Evolutionary conservation across 2,329 filamentous ascomycete genomes (phyloP).

Genomic region (Talaromyces sp.): DNA sequence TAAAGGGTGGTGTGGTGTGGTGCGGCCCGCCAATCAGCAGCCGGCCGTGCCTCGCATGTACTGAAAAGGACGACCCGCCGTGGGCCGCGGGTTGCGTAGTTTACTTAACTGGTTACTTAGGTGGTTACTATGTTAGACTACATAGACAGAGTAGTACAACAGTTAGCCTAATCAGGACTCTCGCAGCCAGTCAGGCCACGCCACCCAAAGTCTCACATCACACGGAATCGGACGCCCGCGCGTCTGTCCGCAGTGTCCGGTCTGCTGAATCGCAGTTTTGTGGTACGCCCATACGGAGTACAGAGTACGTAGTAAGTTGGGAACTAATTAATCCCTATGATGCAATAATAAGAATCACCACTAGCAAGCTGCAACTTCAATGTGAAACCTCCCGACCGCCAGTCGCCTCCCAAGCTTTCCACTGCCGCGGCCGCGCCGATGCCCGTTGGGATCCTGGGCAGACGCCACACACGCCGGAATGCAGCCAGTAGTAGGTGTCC

Average conservation of each 20-base stretch:
- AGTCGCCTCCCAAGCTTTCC: neutral
- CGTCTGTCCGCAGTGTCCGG: neutral
- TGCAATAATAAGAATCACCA: neutral
- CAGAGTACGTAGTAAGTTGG: no score
- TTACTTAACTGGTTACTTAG: neutral
- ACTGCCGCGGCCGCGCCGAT: neutral
- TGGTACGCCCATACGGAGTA: no score
- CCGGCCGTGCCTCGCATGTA: neutral
- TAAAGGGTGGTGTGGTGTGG: neutral
- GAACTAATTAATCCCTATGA: no score
- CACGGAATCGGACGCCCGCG: neutral
- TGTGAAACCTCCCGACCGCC: neutral
- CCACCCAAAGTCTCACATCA: neutral
- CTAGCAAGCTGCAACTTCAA: neutral
- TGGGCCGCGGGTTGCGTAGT: neutral
- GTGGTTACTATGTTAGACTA: no score
- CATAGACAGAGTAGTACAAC: no score
- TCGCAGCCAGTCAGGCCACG: neutral
- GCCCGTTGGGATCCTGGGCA: neutral
- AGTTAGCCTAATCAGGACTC: neutral
- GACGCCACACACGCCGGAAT: neutral
- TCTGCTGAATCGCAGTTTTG: no score
- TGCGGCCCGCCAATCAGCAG: neutral
- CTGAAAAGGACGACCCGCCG: neutral
- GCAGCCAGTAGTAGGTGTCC: neutral